A percentile compares a stretch with the other conserved stretches of the same genome.
Conservation (phyloP, 169 alveolate species). For the Condylostoma magnum region DNA sequence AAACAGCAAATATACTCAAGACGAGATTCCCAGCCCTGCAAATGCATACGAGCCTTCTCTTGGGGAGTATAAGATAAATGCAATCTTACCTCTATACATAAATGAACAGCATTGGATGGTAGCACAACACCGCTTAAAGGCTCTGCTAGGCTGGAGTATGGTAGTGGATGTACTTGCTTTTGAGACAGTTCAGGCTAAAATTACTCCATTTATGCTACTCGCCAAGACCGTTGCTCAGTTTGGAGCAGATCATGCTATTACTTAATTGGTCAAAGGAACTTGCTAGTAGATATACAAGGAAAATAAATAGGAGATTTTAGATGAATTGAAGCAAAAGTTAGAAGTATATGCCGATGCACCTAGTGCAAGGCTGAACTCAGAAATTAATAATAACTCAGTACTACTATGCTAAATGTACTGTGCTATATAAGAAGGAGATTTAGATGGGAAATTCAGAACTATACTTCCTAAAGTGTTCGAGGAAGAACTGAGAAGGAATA, state of each 20-base stretch:
- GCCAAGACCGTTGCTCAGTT: neutral
- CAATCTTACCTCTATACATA: conserved; percentile 22
- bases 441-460: neutral
- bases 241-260: conserved; percentile 4
- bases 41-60: neutral
- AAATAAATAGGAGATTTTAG: neutral
- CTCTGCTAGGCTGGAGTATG: conserved; percentile 27
- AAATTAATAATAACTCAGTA: conserved; percentile 14
- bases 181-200: neutral
- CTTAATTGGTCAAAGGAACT: conserved; percentile 27
- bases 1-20: neutral
- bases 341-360: neutral
- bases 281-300: conserved; percentile 16
- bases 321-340: neutral
- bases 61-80: neutral
- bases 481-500: conserved; percentile 22
- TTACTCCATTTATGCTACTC: neutral
- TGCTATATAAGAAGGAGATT: neutral
- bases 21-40: neutral
- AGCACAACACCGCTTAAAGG: conserved; percentile 1
- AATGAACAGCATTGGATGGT: conserved; percentile 29
- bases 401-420: conserved; percentile 6
- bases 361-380: neutral
- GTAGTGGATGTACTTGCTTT: conserved; percentile 26
- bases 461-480: conserved; percentile 16